Evolutionary conservation across 176 grass and related monocot species (phyloP).

Genomic region (Puccinellia tenuiflora): DNA sequence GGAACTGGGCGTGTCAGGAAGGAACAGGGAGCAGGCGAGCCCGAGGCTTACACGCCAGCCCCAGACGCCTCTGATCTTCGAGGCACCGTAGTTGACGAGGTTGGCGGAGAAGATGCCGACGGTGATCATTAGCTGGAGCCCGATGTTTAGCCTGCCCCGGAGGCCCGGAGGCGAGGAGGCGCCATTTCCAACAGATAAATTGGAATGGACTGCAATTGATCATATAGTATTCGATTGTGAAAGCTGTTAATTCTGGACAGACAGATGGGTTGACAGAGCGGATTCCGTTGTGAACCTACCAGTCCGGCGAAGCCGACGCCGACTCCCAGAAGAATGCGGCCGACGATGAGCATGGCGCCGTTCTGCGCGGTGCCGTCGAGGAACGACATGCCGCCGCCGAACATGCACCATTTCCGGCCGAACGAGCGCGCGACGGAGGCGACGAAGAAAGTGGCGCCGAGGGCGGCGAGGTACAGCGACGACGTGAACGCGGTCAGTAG

Average conservation of each 20-base stretch:
- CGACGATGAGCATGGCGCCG: constrained; percentile 35
- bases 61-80: constrained; percentile 6
- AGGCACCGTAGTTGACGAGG: constrained; percentile 26
- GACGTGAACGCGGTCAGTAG: constrained; percentile 38
- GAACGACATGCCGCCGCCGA: constrained; percentile 39
- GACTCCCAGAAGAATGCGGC: constrained; percentile 22
- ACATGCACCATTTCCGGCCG: constrained; percentile 23
- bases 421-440: constrained; percentile 15
- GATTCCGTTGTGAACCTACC: neutral
- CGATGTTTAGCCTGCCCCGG: constrained; percentile 34
- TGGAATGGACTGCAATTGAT: neutral
- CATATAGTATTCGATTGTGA: neutral
- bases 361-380: constrained; percentile 9
- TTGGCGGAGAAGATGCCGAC: constrained; percentile 30
- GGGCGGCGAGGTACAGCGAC: constrained; percentile 41
- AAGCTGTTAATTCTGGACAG: neutral
- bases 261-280: neutral
- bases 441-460: constrained; percentile 2
- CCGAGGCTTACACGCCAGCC: constrained; percentile 31
- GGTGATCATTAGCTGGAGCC: constrained; percentile 34
- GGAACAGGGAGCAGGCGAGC: constrained; percentile 28
- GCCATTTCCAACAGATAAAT: constrained; percentile 39
- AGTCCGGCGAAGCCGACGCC: constrained; percentile 20
- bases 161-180: constrained; percentile 6
- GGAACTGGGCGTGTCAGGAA: constrained; percentile 24